phyloP scores from a whole-genome alignment of 257 asterid genomes.

The Fraxinus anomala region DNA sequence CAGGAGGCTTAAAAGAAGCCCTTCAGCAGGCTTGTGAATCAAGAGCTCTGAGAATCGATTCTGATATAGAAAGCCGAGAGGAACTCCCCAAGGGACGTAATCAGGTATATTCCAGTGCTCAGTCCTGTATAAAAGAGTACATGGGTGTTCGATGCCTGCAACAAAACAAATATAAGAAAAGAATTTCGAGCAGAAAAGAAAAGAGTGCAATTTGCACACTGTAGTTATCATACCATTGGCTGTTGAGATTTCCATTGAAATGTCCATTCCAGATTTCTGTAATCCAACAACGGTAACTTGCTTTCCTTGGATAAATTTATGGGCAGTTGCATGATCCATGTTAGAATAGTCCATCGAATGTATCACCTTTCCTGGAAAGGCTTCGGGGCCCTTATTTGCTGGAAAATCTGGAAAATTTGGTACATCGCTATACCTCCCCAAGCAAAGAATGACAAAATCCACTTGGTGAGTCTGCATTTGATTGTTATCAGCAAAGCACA shows the following conservation, averaged over 20 bases:
- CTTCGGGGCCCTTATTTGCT: conserved; percentile 41
- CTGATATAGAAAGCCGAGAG: conserved; percentile 33
- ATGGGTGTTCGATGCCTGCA: conserved; percentile 45
- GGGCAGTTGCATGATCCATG: conserved; percentile 38
- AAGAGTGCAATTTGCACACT: neutral
- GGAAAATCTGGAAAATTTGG: conserved; percentile 52
- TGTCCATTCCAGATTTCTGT: conserved; percentile 56
- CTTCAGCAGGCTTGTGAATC: conserved; percentile 54
- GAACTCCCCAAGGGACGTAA: conserved; percentile 46
- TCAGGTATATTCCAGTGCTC: conserved; percentile 52
- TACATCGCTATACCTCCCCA: conserved; percentile 44
- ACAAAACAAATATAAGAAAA: neutral
- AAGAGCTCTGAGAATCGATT: conserved; percentile 51
- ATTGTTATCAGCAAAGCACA: too few relatives aligned
- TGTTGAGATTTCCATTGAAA: conserved; percentile 45
- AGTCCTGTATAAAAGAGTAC: conserved; percentile 49
- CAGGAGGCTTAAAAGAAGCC: conserved; percentile 40
- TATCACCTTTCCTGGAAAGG: conserved; percentile 42
- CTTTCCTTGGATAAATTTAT: conserved; percentile 37
- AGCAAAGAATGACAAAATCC: conserved; percentile 43
- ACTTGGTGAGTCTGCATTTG: conserved; percentile 35
- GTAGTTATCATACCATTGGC: conserved; percentile 31
- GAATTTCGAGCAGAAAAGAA: neutral
- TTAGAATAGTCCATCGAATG: conserved; percentile 52
- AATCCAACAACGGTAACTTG: conserved; percentile 44